Percentiles rank a stretch among this genome's conserved stretches.
Evolutionary conservation across 108 stramenopile genomes (phyloP).

Genomic region (Phaeodactylum tricornutum): DNA sequence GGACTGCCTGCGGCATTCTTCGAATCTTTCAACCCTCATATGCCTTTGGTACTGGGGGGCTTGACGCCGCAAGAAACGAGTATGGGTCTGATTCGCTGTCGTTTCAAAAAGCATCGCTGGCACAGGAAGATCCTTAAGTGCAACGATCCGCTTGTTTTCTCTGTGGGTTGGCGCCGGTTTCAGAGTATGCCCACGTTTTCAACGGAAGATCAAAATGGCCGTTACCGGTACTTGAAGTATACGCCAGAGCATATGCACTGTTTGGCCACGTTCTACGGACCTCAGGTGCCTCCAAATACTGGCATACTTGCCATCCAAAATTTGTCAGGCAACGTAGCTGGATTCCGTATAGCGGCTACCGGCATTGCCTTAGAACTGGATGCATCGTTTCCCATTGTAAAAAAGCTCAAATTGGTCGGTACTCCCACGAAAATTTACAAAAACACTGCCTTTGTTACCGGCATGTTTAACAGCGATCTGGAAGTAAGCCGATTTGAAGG

Average conservation of each 20-base stretch:
- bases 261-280: constrained; percentile 91
- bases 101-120: constrained; percentile 98
- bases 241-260: constrained; percentile 99
- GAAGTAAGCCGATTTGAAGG: constrained; percentile 95
- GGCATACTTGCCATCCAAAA: constrained; percentile 91
- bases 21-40: constrained; percentile 60
- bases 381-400: constrained; percentile 88
- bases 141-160: constrained; percentile 94
- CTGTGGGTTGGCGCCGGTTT: constrained; percentile 96
- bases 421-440: constrained; percentile 93
- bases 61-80: constrained; percentile 88
- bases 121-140: constrained; percentile 85
- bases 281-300: constrained; percentile 91
- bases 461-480: constrained; percentile 97
- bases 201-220: constrained; percentile 40
- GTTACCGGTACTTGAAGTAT: constrained; percentile 89
- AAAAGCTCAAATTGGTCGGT: constrained; percentile 98
- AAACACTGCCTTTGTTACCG: constrained; percentile 97
- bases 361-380: constrained; percentile 92
- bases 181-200: constrained; percentile 88
- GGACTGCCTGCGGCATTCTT: constrained; percentile 81
- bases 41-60: constrained; percentile 91
- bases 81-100: constrained; percentile 72
- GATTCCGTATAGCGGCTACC: constrained; percentile 92
- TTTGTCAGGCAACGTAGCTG: constrained; percentile 50